Base-by-base conservation (phyloP, 768 basidiomycete species). In the Naganishia vishniacii region DNA sequence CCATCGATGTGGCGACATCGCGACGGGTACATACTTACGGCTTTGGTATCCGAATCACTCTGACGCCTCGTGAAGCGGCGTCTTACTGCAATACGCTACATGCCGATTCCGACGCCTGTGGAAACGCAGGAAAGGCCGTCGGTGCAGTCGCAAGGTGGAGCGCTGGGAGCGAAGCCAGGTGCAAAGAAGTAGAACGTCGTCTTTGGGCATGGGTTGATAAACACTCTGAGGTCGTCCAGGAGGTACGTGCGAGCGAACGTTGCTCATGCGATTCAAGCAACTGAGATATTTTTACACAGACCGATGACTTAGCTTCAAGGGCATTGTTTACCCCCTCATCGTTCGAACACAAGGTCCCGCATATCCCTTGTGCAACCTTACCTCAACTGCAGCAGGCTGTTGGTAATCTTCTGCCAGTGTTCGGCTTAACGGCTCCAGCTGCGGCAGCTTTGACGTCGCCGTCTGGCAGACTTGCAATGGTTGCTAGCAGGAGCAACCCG, bases 101-200 rank as follows among this genome's bases (percentile, higher is more conserved):
- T 48, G 68, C 69, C 37, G 23, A 15, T 7, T 46, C 46, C 34
- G 46, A 62, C 26, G 2, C 48, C 25, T 73, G 69, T 15, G 65
- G 65, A 7, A 71, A 72, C 44, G 73, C 72, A 20, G 73, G 73
- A 4, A 40, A 72, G 44, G 72, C 71, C 6, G 75, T 25, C 68
- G 76, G 73, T 7, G 74, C 74, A 2, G 62, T 77, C 0, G 73
- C 72, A 23, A 64, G 76, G 46, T 77, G 76, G 76, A 75, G 69
- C 68, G 69, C 68, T 7, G 68, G 65, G 40, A 72, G 70, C 5
- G 71, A 74, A 42, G 66, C 40, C 4, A 62, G 76, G 40, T 70
- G 72, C 48, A 71, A 69, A 9, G 51, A 68, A 20, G 53, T 77
- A 15, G 64, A 70, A 56, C 20, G 34, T 8, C 53, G 53, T 40